Conservation (phyloP, 306 rosid species). For the Carpinus viminea region DNA sequence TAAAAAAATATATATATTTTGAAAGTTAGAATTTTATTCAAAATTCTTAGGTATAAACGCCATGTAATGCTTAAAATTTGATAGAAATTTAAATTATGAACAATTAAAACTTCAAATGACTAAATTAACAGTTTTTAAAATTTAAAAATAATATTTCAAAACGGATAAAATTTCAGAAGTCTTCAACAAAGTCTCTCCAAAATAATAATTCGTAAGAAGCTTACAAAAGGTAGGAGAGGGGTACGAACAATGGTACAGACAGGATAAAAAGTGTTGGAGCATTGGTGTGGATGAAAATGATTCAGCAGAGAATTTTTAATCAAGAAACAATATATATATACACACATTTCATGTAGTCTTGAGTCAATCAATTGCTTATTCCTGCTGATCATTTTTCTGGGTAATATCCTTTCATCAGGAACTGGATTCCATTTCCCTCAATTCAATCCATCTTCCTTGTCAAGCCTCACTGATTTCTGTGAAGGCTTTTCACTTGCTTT, state of each 20-base stretch:
- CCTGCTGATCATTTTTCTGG: conserved; percentile 5
- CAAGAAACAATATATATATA: neutral
- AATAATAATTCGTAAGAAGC: no score
- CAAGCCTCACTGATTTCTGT: neutral
- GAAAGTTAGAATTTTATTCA: no score
- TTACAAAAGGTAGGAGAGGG: neutral
- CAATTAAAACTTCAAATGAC: no score
- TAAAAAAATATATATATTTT: no score
- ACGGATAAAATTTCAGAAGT: no score
- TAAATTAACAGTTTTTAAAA: no score
- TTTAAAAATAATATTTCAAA: no score
- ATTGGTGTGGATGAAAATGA: neutral
- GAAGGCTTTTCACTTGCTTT: neutral
- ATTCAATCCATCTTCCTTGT: conserved; percentile 11
- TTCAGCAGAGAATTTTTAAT: conserved; percentile 8
- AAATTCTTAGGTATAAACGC: no score
- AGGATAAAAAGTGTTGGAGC: neutral
- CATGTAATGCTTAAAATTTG: no score
- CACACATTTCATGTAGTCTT: neutral
- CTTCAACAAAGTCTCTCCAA: no score
- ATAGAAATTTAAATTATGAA: no score
- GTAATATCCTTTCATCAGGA: conserved; percentile 16
- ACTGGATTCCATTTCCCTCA: conserved; percentile 16
- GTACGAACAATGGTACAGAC: neutral
- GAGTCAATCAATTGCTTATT: conserved; percentile 16